Conservation (phyloP, 2,329 filamentous ascomycete species). For the Phialocephala subalpina region DNA sequence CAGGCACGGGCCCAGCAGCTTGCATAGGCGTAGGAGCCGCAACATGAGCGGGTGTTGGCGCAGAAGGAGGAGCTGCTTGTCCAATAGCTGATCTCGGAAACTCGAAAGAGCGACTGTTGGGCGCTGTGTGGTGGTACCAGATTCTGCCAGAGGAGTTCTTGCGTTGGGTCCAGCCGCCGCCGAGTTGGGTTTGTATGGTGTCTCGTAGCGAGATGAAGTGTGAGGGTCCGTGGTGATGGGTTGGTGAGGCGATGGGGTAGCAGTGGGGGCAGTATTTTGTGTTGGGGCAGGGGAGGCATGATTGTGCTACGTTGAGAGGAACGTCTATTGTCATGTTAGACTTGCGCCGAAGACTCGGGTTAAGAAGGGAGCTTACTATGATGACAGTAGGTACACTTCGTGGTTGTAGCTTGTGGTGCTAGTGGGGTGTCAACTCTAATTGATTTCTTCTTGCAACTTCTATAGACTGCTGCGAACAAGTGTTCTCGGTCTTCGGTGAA, state of each 20-base stretch:
- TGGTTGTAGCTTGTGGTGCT: background rate
- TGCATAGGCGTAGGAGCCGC: too few species aligned
- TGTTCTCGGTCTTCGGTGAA: slow-evolving; percentile 5
- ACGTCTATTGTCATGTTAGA: too few species aligned
- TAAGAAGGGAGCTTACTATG: slow-evolving; percentile 1
- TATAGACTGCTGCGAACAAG: background rate
- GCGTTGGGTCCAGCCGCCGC: slow-evolving; percentile 4
- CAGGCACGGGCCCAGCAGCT: too few species aligned
- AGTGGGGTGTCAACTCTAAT: background rate
- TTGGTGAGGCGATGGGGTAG: background rate
- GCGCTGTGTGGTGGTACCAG: background rate
- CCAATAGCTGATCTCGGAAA: background rate
- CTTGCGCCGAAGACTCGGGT: too few species aligned
- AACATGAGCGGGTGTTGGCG: background rate
- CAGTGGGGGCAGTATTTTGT: background rate
- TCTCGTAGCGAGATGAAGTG: background rate
- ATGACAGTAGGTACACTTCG: slow-evolving; percentile 1
- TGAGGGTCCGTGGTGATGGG: background rate
- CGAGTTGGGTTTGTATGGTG: background rate
- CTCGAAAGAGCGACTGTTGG: slow-evolving; percentile 2
- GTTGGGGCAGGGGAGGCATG: background rate
- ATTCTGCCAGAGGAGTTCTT: background rate
- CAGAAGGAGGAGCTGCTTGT: background rate
- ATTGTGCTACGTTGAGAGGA: background rate
- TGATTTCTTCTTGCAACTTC: slow-evolving; percentile 8